Base-by-base conservation (phyloP, 1,284 basidiomycete genomes). In the Ustilago nuda region DNA sequence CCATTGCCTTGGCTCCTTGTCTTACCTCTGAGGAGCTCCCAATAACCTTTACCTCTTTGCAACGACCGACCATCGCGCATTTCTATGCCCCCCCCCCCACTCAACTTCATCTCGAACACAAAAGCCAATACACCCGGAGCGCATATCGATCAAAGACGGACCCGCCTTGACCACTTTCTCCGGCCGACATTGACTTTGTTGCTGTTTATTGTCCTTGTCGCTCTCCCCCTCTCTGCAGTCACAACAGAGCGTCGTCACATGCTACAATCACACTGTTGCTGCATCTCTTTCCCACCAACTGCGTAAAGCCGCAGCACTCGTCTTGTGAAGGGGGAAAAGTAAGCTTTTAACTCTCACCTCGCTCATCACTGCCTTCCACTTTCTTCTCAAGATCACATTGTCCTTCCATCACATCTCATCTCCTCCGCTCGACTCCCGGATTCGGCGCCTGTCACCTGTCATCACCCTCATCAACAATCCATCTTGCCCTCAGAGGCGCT, bases 301-400 rank as follows among this genome's bases (percentile, higher is more conserved):
- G 53, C 56, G 51, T 66, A 45, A 56, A 51, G 56, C 52, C 60
- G 36, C 56, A 53, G 36, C 56, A 45, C 59, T 41, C 15, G 30
- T 23, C 15, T 30, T 19, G 17, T 7, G n/a, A 19, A 27, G 43
- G 11, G 17, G 19, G 41, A 56, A 58, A 60, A 60, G 53, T 53
- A 72, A 66, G 61, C 35, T 72, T 61, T 27, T 63, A 46, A 37
- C 63, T 66, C 48, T 58, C 51, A 41, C 41, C 52, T 46, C 23
- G 3, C 59, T 46, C 48, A 46, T 32, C 56, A 55, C 23, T 41
- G 36, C 48, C 61, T 51, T 62, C 35, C 63, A 58, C 48, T 57
- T 58, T 56, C 70, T 72, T 63, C 57, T 53, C 33, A 57, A 43
- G 39, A 66, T 72, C 70, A 72, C 63, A 60, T 52, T 32, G 46